Evolutionary conservation across 495 filamentous ascomycete genomes (phyloP).

Genomic region (Podospora fimiseda): DNA sequence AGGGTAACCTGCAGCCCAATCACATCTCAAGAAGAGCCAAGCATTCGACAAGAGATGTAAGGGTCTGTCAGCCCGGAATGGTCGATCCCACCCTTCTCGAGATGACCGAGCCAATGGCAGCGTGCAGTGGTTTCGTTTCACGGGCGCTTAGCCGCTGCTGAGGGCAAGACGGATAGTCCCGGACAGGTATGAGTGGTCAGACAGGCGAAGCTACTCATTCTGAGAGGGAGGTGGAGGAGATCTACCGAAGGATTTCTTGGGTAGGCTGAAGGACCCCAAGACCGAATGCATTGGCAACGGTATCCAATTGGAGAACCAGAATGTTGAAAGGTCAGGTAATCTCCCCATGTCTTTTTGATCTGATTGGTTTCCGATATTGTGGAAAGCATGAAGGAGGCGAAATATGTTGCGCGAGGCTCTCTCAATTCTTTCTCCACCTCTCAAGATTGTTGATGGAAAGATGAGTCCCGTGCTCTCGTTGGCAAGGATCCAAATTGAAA

Average conservation of each 20-base stretch:
- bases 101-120: constrained; percentile 7
- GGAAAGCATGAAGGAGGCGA: too few species aligned
- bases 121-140: constrained; percentile 25
- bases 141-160: constrained; percentile 20
- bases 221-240: too few species aligned
- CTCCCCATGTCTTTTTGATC: too few species aligned
- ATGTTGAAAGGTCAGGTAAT: neutral
- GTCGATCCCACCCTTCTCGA: neutral
- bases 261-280: neutral
- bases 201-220: constrained; percentile 13
- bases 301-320: too few species aligned
- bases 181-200: constrained; percentile 10
- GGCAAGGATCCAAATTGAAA: too few species aligned
- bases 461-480: too few species aligned
- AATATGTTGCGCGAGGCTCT: too few species aligned
- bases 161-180: constrained; percentile 16
- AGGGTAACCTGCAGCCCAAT: constrained; percentile 6
- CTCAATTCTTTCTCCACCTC: too few species aligned
- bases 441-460: too few species aligned
- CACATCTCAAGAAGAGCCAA: constrained; percentile 8
- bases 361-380: too few species aligned
- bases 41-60: neutral
- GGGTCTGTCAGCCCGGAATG: constrained; percentile 1
- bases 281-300: constrained; percentile 5
- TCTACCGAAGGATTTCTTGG: constrained; percentile 1